These are phyloP conservation scores for Neoscytalidium dimidiatum DNA, from an alignment of 2,329 filamentous ascomycete species.

Conservation along the genomic window DNA sequence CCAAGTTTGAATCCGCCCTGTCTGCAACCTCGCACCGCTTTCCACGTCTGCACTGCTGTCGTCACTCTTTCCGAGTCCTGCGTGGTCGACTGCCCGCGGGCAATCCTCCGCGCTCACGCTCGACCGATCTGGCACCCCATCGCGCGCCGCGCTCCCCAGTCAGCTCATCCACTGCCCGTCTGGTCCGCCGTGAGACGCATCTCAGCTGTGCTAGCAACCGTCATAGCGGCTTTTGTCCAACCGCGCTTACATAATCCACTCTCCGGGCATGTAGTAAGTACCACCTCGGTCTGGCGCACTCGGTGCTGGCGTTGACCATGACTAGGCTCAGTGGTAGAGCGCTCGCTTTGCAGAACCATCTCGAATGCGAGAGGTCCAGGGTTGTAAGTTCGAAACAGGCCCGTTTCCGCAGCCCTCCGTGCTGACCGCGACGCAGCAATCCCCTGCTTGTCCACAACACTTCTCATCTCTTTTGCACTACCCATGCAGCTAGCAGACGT, in stretches of 20 bases:
- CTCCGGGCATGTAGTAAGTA: neutral
- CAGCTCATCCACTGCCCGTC: neutral
- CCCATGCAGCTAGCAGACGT: neutral
- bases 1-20: neutral
- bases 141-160: neutral
- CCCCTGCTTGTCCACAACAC: conserved; percentile 8
- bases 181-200: neutral
- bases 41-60: neutral
- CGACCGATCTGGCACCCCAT: neutral
- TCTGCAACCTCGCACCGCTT: neutral
- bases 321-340: conserved; percentile 18
- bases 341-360: conserved; percentile 13
- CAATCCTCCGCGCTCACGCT: neutral
- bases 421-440: neutral
- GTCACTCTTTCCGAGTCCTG: neutral
- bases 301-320: neutral
- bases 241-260: neutral
- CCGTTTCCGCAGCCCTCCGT: neutral
- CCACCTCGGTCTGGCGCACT: neutral
- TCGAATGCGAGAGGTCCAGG: conserved; percentile 19
- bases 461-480: neutral
- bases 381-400: conserved; percentile 8
- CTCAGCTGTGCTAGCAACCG: neutral
- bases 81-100: neutral
- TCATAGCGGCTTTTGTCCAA: too few species aligned